Evolutionary conservation across 495 filamentous ascomycete species (phyloP), one percentile per base, ranked within the genome.

Genomic region (Daldinia concentrica): DNA sequence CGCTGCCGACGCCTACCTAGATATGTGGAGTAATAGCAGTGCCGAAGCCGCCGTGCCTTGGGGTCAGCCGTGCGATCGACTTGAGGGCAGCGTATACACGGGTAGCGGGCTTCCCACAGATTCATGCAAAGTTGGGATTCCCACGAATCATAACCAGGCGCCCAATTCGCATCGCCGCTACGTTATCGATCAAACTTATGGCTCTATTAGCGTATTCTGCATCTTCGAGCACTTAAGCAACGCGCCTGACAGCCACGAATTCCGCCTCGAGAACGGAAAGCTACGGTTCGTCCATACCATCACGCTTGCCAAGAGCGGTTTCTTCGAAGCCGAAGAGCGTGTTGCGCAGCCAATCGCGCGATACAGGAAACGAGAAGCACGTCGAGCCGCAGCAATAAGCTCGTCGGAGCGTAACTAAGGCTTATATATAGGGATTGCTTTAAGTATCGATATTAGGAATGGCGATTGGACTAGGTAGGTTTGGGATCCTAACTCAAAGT

Each of bases 281-380:
- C 43, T 84, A 27, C 68, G 82, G 7, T 84, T 79, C 41, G 43
- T 83, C 0, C 82, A 84, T 66, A 82, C 82, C 1, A 82, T 84
- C 69, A 83, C 82, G 1, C 75, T 73, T 27, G 74, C 74, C 1
- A 52, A 55, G 90, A 95, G 52, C 79, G 77, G 55, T 84, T 74
- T 69, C 24, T 58, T 62, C 6, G 41, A 9, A 0, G 54, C 29
- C 0, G 61, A 55, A 57, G 22, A 56, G 27, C 30, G 64, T 17
- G 45, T 29, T 30, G 48, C 64, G 2, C 26, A 51, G 27, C 60
- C 19, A 11, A 26, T 24, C 5, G 64, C 24, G 1, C 17, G 64
- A 41, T 52, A 62, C 34, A 64, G 56, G 48, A 34, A 32, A 57
- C 39, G 70, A 34, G 55, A 59, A 41, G 48, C 39, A 50, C 60